Base-by-base conservation (phyloP, 768 basidiomycete species). In the Termitomyces sp. region DNA sequence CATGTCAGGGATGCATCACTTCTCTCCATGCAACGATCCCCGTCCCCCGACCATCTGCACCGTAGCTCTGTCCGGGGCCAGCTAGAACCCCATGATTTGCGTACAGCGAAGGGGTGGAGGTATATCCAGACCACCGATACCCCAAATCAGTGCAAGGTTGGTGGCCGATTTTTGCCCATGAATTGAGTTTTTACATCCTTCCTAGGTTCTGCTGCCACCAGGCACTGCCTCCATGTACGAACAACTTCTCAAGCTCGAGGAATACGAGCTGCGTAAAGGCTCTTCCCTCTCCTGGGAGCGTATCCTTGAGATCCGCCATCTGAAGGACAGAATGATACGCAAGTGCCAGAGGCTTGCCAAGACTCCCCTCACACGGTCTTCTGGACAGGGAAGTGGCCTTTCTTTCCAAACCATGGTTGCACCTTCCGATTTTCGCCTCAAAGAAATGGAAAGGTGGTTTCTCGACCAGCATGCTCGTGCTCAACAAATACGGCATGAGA, bases 241-340 rank as follows among this genome's bases (percentile, higher is more conserved):
- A 56, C 77, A 86, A 57, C 77, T 90, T 20, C 73, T 89, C 40
- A 80, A 80, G 60, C 72, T 82, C 38, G 88, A 90, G 67, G 68
- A 71, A 5, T 70, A 71, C 25, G 88, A 89, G 63, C 77, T 90
- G 20, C 73, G 74, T 39, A 85, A 81, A 67, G 80, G 81, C 54
- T 72, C 72, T 3, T 63, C 70, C 32, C 75, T 84, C 20, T 79
- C 81, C 54, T 89, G 85, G 86, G 80, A 86, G 45, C 81, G 83
- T 58, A 79, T 90, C 62, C 73, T 87, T 57, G 79, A 88, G 65
- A 86, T 90, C 45, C 86, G 88, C 13, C 88, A 83, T 59, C 75
- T 90, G 63, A 90, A 90, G 72, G 88, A 90, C 66, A 80, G 88
- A 55, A 88, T 89, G 87, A 83, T 89, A 58, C 84, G 87, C 67